Percentiles rank a stretch among this genome's conserved stretches.
Conservation (phyloP, 495 filamentous ascomycete genomes). For the Lasiosphaeriaceae sp. region DNA sequence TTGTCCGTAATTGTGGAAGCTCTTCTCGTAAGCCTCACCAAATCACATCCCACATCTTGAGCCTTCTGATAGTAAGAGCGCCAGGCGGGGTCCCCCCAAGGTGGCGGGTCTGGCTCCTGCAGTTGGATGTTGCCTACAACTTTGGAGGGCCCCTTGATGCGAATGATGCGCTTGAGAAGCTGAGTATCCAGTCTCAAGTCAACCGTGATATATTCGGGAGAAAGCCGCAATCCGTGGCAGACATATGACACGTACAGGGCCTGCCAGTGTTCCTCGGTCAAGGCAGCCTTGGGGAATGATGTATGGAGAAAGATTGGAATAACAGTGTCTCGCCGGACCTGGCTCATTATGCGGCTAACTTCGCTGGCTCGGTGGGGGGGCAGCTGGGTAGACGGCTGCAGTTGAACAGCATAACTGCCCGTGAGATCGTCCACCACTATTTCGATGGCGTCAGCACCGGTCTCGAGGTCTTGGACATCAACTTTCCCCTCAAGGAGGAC, state of each 20-base stretch:
- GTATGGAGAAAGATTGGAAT: slow-evolving; percentile 65
- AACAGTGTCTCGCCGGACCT: slow-evolving; percentile 55
- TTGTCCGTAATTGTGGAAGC: slow-evolving; percentile 56
- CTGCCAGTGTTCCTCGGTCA: slow-evolving; percentile 24
- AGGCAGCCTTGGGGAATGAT: slow-evolving; percentile 36
- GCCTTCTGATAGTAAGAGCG: slow-evolving; percentile 53
- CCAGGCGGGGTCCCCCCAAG: slow-evolving; percentile 57
- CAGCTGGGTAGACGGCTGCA: slow-evolving; percentile 43
- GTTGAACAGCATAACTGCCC: slow-evolving; percentile 29
- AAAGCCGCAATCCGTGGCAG: slow-evolving; percentile 59
- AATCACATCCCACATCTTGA: slow-evolving; percentile 54
- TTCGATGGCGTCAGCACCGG: slow-evolving; percentile 66
- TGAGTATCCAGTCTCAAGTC: slow-evolving; percentile 53
- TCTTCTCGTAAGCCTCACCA: slow-evolving; percentile 57
- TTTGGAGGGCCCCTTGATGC: slow-evolving; percentile 56
- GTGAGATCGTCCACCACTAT: slow-evolving; percentile 55
- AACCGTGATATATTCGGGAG: slow-evolving; percentile 62
- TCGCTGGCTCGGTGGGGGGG: slow-evolving; percentile 40
- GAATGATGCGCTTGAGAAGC: slow-evolving; percentile 44
- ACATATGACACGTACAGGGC: slow-evolving; percentile 53
- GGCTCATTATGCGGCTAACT: slow-evolving; percentile 51
- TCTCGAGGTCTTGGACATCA: slow-evolving; percentile 57
- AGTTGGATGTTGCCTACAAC: slow-evolving; percentile 58
- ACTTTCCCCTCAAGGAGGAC: slow-evolving; percentile 44
- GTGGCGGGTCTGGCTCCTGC: slow-evolving; percentile 32